Base-by-base conservation (phyloP, 371 early-diverging fungal species). In the Syncephalastrum sp. region DNA sequence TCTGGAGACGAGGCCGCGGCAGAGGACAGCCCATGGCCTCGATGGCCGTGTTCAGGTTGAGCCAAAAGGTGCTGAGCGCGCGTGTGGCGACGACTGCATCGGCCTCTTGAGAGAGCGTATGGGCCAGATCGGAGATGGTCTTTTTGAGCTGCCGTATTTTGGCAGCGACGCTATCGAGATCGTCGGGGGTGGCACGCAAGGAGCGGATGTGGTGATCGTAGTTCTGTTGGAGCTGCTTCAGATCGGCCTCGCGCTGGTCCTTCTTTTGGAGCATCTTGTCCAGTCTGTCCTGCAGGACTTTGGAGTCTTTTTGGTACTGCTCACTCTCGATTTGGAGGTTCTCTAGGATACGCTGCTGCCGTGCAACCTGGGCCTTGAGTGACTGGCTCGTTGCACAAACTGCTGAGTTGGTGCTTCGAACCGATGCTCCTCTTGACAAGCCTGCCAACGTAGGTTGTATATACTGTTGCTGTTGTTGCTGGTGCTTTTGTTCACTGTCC, bases 151-250 rank as follows among this genome's bases (percentile, higher is more conserved):
- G 29, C 6, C 33, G 21, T 12, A 78, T 47, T 25, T 65, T 65
- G 16, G 27, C 23, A 5, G 49, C 50, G 14, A 78, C 67, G n/a
- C 62, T 62, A 10, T 60, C 45, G 2, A 66, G 54, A 33, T 65
- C 68, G 45, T 78, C 79, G 13, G 60, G 64, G n/a, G 73, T 70
- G 13, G 70, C 73, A 14, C 79, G 70, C 14, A 75, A 45, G 1
- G 71, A 66, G 0, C 27, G 55, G 8, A 78, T n/a, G 56, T 78
- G 70, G 0, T 46, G 17, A 7, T 70, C 57, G 23, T 71, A 78
- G 21, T 72, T 72, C 17, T 47, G 56, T 33, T 69, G 50, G 16
- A 75, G 43, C 0, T 60, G 21, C 7, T 61, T 49, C 52, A 67
- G 56, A 16, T 67, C 69, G 21, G 53, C 21, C 2, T 46, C 44